phyloP scores from a whole-genome alignment of 257 asterid genomes.

The Striga asiatica region DNA sequence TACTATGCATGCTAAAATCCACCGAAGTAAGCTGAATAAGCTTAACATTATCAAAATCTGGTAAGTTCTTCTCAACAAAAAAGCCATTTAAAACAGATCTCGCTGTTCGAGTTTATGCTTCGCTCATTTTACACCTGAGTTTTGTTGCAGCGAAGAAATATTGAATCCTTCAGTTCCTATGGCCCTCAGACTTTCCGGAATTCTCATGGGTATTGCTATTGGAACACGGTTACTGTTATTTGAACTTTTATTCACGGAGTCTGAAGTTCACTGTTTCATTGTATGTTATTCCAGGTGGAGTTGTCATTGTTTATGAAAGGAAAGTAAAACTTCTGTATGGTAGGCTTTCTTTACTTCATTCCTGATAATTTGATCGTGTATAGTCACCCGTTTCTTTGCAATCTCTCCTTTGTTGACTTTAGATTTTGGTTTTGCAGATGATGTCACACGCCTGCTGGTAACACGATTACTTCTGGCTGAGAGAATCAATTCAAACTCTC shows the following conservation, averaged over 20 bases:
- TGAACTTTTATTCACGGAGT: not conserved
- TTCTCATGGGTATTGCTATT: constrained; percentile 70
- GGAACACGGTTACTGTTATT: not conserved
- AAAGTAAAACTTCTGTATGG: constrained; percentile 87
- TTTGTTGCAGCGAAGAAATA: constrained; percentile 62
- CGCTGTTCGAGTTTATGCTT: not conserved
- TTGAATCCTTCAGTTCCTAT: constrained; percentile 85
- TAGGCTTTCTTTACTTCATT: constrained; percentile 18
- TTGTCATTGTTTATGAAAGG: constrained; percentile 84
- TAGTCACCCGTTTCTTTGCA: no score
- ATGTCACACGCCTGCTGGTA: constrained; percentile 83
- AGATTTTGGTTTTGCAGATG: constrained; percentile 46
- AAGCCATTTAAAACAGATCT: not conserved
- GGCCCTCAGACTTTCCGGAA: constrained; percentile 96
- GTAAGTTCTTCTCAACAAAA: constrained; percentile 17
- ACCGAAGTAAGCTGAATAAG: constrained; percentile 56
- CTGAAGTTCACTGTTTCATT: not conserved
- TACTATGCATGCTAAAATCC: constrained; percentile 69
- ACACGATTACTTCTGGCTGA: constrained; percentile 12
- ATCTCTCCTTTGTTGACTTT: not conserved
- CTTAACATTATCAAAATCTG: constrained; percentile 77
- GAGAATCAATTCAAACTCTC: not conserved
- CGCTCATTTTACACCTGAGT: not conserved
- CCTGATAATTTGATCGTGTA: not conserved
- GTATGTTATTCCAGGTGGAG: constrained; percentile 53